Percentiles rank a stretch among this genome's conserved stretches.
Conservation (phyloP, 768 basidiomycete species). For the Phlebiopsis flavidoalba region DNA sequence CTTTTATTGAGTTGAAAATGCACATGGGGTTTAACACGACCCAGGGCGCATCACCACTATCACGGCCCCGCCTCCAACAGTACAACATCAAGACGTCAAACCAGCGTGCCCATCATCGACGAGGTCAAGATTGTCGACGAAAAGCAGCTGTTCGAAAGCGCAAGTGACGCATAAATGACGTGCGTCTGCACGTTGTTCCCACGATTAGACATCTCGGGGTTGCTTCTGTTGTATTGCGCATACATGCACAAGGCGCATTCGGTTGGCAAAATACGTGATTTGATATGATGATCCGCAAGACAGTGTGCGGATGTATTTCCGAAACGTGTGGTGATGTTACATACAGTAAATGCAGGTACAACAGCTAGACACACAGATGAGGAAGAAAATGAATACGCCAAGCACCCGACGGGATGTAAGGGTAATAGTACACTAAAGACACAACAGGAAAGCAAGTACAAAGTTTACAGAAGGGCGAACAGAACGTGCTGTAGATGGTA, state of each 20-base stretch:
- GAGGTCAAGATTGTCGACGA: neutral
- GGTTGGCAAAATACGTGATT: neutral
- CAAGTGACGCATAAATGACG: neutral
- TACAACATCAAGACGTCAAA: neutral
- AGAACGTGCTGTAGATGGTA: neutral
- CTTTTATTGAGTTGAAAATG: neutral
- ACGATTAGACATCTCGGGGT: neutral
- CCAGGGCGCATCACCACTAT: constrained; percentile 11
- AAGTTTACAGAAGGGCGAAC: neutral
- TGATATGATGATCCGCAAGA: neutral
- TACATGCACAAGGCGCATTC: neutral
- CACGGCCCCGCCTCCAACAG: constrained; percentile 6
- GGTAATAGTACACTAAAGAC: neutral
- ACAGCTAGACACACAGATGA: neutral
- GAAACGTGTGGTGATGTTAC: neutral
- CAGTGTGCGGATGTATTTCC: neutral
- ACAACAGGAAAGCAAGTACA: neutral
- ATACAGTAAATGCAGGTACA: neutral
- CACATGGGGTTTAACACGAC: neutral
- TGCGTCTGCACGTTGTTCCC: neutral
- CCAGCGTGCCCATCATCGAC: neutral
- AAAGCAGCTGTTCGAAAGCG: neutral
- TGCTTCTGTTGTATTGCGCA: neutral
- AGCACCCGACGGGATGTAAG: neutral
- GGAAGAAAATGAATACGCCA: neutral